Conservation (phyloP, 2,329 filamentous ascomycete species). For the Colletotrichum gloeosporioides region DNA sequence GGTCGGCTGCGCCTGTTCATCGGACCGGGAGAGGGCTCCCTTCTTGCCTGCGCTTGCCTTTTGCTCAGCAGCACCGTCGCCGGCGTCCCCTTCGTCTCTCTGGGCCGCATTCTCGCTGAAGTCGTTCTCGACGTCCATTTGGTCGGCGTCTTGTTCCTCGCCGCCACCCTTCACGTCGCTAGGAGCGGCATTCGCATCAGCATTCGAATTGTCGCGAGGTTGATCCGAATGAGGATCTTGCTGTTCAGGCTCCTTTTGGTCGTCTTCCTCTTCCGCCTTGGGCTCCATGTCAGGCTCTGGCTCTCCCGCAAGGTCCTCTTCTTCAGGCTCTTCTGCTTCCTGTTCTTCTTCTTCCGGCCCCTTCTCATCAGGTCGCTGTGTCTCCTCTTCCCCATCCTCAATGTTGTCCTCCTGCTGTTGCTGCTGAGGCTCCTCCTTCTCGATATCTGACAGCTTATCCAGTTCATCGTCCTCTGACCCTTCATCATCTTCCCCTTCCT, state of each 20-base stretch:
- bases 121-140: constrained; percentile 67
- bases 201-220: constrained; percentile 51
- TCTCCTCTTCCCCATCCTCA: constrained; percentile 36
- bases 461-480: constrained; percentile 61
- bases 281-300: constrained; percentile 48
- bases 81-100: constrained; percentile 69
- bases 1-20: constrained; percentile 48
- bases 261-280: constrained; percentile 60
- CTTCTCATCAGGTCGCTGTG: constrained; percentile 34
- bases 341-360: constrained; percentile 33
- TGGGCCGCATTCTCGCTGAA: constrained; percentile 66
- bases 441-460: constrained; percentile 61
- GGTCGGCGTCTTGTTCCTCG: constrained; percentile 68
- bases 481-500: constrained; percentile 63
- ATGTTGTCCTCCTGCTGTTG: constrained; percentile 40
- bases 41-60: constrained; percentile 69
- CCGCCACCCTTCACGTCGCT: constrained; percentile 70
- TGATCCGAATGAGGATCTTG: constrained; percentile 32
- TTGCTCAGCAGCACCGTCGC: constrained; percentile 68
- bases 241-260: constrained; percentile 42
- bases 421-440: constrained; percentile 41
- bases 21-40: constrained; percentile 56
- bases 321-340: constrained; percentile 28
- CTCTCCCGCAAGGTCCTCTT: constrained; percentile 39
- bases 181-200: constrained; percentile 63